A percentile compares a stretch with the other conserved stretches of the same genome.
Conservation (phyloP, 164 flowering plant genomes). For the Stephania japonica region DNA sequence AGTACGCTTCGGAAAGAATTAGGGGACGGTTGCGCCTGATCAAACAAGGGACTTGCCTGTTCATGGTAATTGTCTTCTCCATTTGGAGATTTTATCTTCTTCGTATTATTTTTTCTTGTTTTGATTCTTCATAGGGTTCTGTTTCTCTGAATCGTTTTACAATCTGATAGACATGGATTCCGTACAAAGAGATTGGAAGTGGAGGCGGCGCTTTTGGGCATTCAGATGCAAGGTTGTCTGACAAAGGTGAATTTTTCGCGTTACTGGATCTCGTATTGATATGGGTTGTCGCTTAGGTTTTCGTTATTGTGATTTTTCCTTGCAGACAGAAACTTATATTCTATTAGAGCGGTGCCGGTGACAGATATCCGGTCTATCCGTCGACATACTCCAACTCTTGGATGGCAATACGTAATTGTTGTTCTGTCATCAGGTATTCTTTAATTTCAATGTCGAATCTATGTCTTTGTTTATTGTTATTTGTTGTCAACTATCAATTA, state of each 20-base stretch:
- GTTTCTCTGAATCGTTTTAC: neutral
- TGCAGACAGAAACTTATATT: conserved; percentile 84
- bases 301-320: conserved; percentile 3
- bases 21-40: conserved; percentile 82
- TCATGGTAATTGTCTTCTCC: conserved; percentile 44
- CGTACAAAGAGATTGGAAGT: conserved; percentile 45
- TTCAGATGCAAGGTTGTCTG: conserved; percentile 59
- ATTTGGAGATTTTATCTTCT: neutral
- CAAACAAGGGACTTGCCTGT: conserved; percentile 68
- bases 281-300: neutral
- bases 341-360: conserved; percentile 75
- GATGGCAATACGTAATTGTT: conserved; percentile 92
- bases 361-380: conserved; percentile 83
- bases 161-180: conserved; percentile 77
- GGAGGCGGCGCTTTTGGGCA: conserved; percentile 28
- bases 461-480: neutral
- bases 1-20: conserved; percentile 83
- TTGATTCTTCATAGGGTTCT: neutral
- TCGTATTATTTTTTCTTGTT: no score
- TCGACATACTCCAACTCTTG: conserved; percentile 85
- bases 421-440: conserved; percentile 76
- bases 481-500: neutral
- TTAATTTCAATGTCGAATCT: neutral
- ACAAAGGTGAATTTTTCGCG: conserved; percentile 50
- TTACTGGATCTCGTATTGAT: neutral